Conservation (phyloP, 2,329 filamentous ascomycete species). For the Fusarium bulbicola region DNA sequence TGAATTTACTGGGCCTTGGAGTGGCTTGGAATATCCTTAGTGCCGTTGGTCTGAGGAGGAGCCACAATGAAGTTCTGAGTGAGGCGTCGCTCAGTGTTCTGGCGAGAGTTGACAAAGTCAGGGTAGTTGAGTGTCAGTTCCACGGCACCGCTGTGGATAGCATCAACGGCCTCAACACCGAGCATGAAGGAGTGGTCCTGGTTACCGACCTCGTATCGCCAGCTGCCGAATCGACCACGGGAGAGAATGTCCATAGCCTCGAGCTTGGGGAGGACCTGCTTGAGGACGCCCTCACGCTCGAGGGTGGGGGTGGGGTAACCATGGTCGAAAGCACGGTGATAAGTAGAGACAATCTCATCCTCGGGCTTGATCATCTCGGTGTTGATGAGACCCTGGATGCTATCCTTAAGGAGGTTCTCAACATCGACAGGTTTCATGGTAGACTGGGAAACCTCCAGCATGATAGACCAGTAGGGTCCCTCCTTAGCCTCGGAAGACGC, state of each 20-base stretch:
- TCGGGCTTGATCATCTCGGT: slow-evolving; percentile 92
- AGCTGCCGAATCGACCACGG: slow-evolving; percentile 95
- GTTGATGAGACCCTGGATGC: slow-evolving; percentile 96
- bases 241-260: slow-evolving; percentile 93
- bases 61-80: slow-evolving; percentile 57
- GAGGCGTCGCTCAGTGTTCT: slow-evolving; percentile 62
- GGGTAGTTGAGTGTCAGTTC: slow-evolving; percentile 97
- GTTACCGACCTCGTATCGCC: slow-evolving; percentile 97
- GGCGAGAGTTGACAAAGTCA: slow-evolving; percentile 87
- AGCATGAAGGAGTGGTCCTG: slow-evolving; percentile 99
- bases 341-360: slow-evolving; percentile 97
- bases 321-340: slow-evolving; percentile 97
- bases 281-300: slow-evolving; percentile 94
- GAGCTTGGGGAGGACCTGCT: slow-evolving; percentile 90
- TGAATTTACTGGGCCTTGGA: slow-evolving; percentile 46
- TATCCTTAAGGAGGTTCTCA: slow-evolving; percentile 85
- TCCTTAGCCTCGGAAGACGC: slow-evolving; percentile 76
- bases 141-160: slow-evolving; percentile 87
- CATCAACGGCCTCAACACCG: slow-evolving; percentile 91
- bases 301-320: slow-evolving; percentile 96
- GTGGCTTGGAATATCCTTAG: slow-evolving; percentile 50
- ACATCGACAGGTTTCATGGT: slow-evolving; percentile 93
- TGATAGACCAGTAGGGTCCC: slow-evolving; percentile 99
- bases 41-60: slow-evolving; percentile 49
- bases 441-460: slow-evolving; percentile 98